Base-by-base conservation (phyloP, 768 basidiomycete genomes). In the Lentinus brumalis region DNA sequence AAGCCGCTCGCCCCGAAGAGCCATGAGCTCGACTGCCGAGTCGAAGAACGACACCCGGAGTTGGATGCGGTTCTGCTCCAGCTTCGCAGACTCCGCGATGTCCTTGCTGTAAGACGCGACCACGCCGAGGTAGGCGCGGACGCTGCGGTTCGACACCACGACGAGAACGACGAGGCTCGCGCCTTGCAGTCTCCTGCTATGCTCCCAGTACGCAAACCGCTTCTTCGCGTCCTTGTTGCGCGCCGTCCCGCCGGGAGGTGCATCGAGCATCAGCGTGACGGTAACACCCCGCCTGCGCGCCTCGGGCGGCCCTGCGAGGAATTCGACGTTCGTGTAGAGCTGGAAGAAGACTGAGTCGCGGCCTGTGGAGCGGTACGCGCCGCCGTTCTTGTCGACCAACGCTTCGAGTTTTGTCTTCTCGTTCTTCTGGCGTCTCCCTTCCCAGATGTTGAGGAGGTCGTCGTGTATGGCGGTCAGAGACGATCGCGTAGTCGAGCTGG, bases 141-240 rank as follows among this genome's bases (percentile, higher is more conserved):
- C 51, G n/a, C 26, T 42, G 2, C 59, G 60, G 11, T 61, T 59
- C n/a, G 77, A 65, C 0, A 67, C 71, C 51, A 77, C 69, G 79
- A 88, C 70, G 6, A 90, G 78, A 6, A 82, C 88, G 15, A 92
- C 78, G 16, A 92, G 81, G 16, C 82, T 83, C 1, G 90, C 88
- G 60, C 80, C 78, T 53, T 82, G 77, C 10, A 91, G 78, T 0
- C 86, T 78, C 59, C 86, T 86, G 6, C 84, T 78, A 29, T 81
- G 77, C 70, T 89, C 81, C 90, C 89, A 91, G 69, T 81, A 91
- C 4, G 75, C 72, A 1, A 66, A 74, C 8, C 89, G 82, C 15
- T 69, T 73, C 26, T 67, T 67, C 3, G 74, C 35, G 44, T 76
- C 70, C 1, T 67, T 26, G 45, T 79, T 71, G 26, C 86, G 79